Base-by-base conservation (phyloP, 225 moss, liverwort and hornwort species). In the Bryoerythrophyllum caledonicum region DNA sequence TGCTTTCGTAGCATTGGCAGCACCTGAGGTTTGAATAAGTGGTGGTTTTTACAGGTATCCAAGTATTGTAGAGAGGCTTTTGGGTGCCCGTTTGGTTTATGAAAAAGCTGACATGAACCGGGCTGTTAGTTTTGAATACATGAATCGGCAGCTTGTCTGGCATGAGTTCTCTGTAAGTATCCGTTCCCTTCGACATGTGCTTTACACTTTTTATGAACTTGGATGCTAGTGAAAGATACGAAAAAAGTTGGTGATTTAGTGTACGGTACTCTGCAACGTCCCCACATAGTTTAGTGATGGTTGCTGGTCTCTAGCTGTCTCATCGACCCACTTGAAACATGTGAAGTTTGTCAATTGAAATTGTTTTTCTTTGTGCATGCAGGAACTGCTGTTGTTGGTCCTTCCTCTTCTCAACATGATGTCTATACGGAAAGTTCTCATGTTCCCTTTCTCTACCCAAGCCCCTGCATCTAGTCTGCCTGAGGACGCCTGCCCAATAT, bases 141-240 rank as follows among this genome's bases (percentile, higher is more conserved):
- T 99, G 97, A 99, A 99, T 76, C 89, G 97, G 44, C 97, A 99
- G 70, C 91, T 99, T 14, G 97, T 99, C 73, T 99, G 97, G 97
- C 97, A 99, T 57, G 91, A 94, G 40, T 90, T 94, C 41, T 94
- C 94, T 74, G 94, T 94, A 87, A 80, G 91, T 30, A 27, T 59
- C 54, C 10, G 3, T 74, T 78, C 43, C 13, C 43, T 43, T 3
- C 14, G 14, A 30, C 30, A 30, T 30, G 1, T 30, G 30, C 30
- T 3, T 30, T 3, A 30, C 3, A 2, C 30, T 3, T 30, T 43
- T 12, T 0, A 13, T 30, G 30, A 43, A 4, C 14, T 12, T 2
- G 30, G 30, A 30, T 30, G 30, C 4, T 30, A 3, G 30, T 30
- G 30, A 30, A 30, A 30, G 30, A 30, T 30, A 43, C 11, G 0